phyloP scores from a whole-genome alignment of 2,329 filamentous ascomycete genomes.

The Monosporascus ibericus region DNA sequence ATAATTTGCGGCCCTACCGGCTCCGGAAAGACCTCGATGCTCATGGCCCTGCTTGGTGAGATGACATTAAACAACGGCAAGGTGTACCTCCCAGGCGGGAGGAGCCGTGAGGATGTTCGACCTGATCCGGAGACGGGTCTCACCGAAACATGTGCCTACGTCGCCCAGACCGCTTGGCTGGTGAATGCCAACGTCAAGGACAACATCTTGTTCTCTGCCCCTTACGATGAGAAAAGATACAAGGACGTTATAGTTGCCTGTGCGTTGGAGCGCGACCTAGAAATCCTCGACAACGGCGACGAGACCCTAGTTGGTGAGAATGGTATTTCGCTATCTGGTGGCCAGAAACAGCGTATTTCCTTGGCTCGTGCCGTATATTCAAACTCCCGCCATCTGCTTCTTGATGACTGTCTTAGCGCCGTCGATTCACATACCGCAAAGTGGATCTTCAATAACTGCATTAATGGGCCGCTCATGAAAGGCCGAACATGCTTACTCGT shows the following conservation, averaged over 20 bases:
- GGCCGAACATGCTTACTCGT: constrained; percentile 89
- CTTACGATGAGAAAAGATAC: constrained; percentile 77
- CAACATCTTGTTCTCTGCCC: constrained; percentile 86
- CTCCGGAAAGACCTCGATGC: constrained; percentile 87
- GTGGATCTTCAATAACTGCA: constrained; percentile 94
- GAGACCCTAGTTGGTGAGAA: constrained; percentile 95
- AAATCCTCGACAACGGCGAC: constrained; percentile 88
- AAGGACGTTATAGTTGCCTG: constrained; percentile 84
- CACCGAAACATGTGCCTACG: constrained; percentile 90
- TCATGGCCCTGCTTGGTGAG: constrained; percentile 94
- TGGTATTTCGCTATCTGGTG: constrained; percentile 91
- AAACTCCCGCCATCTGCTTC: constrained; percentile 79
- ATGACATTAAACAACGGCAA: constrained; percentile 81
- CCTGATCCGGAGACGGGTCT: constrained; percentile 78
- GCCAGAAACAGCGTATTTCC: constrained; percentile 96
- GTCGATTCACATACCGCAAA: constrained; percentile 97
- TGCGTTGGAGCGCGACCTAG: constrained; percentile 81
- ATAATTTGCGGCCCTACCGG: constrained; percentile 91
- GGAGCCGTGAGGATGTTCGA: constrained; percentile 77
- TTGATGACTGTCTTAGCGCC: constrained; percentile 93
- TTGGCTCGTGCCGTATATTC: constrained; percentile 96
- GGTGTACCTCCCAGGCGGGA: constrained; percentile 79
- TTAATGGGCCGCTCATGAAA: constrained; percentile 83
- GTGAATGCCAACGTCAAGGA: constrained; percentile 94
- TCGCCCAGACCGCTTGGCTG: constrained; percentile 93